Conservation (phyloP, 1,284 basidiomycete species). For the Erythrobasidium hasegawianum region DNA sequence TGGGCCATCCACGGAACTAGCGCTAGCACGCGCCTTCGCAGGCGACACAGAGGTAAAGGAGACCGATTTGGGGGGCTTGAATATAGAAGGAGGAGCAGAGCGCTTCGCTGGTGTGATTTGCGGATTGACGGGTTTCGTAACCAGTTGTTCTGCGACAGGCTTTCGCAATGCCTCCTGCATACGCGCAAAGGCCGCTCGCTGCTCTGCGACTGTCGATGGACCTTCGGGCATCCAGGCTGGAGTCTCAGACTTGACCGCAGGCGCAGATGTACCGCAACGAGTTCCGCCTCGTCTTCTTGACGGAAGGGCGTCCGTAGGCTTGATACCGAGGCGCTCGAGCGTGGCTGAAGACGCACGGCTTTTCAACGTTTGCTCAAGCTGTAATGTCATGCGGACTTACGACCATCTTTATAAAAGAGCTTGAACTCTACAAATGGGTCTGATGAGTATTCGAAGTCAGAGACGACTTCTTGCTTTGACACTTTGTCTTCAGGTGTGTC, state of each 20-base stretch:
- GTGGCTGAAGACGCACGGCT: neutral
- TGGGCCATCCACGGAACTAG: too few relatives aligned
- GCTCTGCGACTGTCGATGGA: neutral
- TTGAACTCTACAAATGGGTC: conserved; percentile 21
- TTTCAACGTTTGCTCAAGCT: neutral
- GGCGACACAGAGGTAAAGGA: too few relatives aligned
- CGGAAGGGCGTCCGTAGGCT: neutral
- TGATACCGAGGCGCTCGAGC: neutral
- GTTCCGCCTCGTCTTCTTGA: neutral
- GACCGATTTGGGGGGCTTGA: too few relatives aligned
- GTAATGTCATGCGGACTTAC: neutral
- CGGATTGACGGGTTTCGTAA: too few relatives aligned
- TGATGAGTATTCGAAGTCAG: conserved; percentile 7
- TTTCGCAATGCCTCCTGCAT: too few relatives aligned
- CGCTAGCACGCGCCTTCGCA: too few relatives aligned
- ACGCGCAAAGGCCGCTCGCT: neutral
- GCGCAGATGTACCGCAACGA: neutral
- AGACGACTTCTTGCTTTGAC: conserved; percentile 2
- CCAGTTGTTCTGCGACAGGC: too few relatives aligned
- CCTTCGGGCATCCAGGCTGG: neutral
- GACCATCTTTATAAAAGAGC: conserved; percentile 19
- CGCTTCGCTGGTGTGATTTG: too few relatives aligned
- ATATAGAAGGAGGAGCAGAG: too few relatives aligned
- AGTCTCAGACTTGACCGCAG: conserved; percentile 1
- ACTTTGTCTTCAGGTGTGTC: neutral